Evolutionary conservation across 2,329 filamentous ascomycete genomes (phyloP), one percentile per base, ranked within the genome.

Genomic region (Fusarium secorum): DNA sequence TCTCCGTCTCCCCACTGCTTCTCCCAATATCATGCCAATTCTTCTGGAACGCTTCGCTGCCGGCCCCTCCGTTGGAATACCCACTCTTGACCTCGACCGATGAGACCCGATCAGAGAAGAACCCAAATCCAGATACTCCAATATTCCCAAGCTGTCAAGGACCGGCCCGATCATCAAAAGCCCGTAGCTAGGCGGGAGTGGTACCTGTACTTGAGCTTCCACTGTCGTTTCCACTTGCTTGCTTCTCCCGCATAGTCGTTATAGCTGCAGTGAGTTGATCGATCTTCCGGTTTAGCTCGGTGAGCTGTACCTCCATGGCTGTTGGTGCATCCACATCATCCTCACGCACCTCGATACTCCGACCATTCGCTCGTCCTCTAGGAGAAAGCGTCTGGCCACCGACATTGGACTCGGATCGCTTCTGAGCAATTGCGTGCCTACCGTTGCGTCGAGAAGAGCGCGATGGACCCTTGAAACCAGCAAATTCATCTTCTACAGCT

Each of bases 251-350:
- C 75, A 89, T 78, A 7, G 82, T 79, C 70, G 87, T 75, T 4
- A 90, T 80, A 51, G 87, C 75, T 24, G 84, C 81, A 1, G 88
- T 88, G 68, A 90, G 79, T 60, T 84, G 84, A 70, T 89, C 87
- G 72, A 91, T 88, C 81, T 89, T 90, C 49, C 78, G 79, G 44
- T 83, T 83, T 71, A 90, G 77, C 69, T 90, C 88, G 7, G 80
- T 78, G 58, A 90, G 84, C 66, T 86, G 85, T 30, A 83, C 81
- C 71, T 90, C 87, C 42, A 84, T 76, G 18, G 80, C 77, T 2
- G 79, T 79, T 18, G 83, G 81, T 22, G 80, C 81, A 42, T 83
- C 78, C 36, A 76, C 71, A 45, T 83, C 80, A 28, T 83, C 81
- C n/a, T 82, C 80, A 26, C 66, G 68, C 7, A 41, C 38, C 42